Evolutionary conservation across 1,139 yeast genomes (phyloP), one percentile per base, ranked within the genome.

Genomic region (Yamadazyma sp.): DNA sequence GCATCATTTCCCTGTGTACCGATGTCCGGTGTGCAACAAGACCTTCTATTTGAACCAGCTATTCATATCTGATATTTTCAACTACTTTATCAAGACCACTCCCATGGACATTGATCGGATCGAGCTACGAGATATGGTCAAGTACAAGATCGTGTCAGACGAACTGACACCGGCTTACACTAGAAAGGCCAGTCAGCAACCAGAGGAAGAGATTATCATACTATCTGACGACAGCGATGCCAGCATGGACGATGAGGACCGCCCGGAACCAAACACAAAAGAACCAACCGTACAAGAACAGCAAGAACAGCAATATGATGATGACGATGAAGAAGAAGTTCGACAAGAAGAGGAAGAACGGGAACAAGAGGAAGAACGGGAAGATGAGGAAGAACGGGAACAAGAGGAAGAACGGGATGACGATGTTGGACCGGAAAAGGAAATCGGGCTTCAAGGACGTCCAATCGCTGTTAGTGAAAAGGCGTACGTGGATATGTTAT

Each of bases 1-100:
- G 27, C 37, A 34, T 17, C 31, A 26, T 11, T 42, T 48, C 17
- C 66, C 67, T 4, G 38, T 44, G 3, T 71, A 67, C 50, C 61
- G 56, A 41, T 72, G 77, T 46, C 77, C 77, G 1, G 53, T 71
- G 12, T 72, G 77, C 46, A 72, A 70, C 47, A 49, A 40, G 16
- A 42, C 51, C 31, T 71, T 72, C 44, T 61, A 60, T 8, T 52
- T 71, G 32, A 56, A 55, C 43, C 72, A 69, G 35, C 49, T 72
- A 24, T 56, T 55, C 38, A 68, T 72, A 17, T 66, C 73, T 34
- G 75, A 70, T 42, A 60, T 68, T 2, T 68, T 62, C 54, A 72
- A 72, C 44, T 72, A 59, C 46, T 71, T 72, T 43, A 65, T 72
- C 26, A 68, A 66, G 46, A 61, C 62, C 27, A 67, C 75, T 0